Percentiles rank a stretch among this genome's conserved stretches.
Evolutionary conservation across 129 eudicot genomes (phyloP).

Genomic region (Lactuca saligna): DNA sequence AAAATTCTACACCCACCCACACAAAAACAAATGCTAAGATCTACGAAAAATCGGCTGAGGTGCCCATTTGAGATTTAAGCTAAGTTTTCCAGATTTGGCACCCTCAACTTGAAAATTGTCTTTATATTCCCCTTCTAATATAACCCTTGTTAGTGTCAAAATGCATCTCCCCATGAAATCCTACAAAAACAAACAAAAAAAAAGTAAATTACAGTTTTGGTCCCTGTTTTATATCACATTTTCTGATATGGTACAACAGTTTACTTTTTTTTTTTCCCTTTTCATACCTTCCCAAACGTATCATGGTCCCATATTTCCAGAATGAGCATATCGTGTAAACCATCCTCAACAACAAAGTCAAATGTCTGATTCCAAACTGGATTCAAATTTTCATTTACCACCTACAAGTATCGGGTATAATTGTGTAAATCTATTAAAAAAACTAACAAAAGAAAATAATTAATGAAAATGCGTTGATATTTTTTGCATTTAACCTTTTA

Average conservation of each 20-base stretch:
- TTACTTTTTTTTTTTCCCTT: neutral
- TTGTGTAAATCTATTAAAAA: too few relatives aligned
- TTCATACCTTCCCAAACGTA: constrained; percentile 88
- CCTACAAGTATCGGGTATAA: constrained; percentile 38
- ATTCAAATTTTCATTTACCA: constrained; percentile 76
- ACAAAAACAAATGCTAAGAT: constrained; percentile 28
- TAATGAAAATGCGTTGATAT: too few relatives aligned
- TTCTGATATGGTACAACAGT: neutral
- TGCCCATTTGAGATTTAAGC: constrained; percentile 77
- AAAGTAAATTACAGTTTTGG: neutral
- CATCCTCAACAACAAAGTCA: constrained; percentile 97
- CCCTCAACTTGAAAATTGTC: constrained; percentile 72
- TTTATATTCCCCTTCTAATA: constrained; percentile 85
- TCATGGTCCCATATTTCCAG: constrained; percentile 94
- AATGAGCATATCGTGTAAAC: constrained; percentile 89
- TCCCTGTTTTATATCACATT: neutral
- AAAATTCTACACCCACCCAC: neutral
- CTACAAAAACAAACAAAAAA: constrained; percentile 31
- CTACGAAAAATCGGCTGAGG: constrained; percentile 78
- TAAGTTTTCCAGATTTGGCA: constrained; percentile 74
- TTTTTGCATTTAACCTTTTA: too few relatives aligned
- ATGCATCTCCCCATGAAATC: constrained; percentile 96
- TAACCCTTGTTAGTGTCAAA: constrained; percentile 85
- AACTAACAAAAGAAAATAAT: too few relatives aligned
- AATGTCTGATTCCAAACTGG: constrained; percentile 99